These are phyloP conservation scores for Cladosporium sphaerospermum DNA, from an alignment of 2,329 filamentous ascomycete species.

Conservation along the genomic window DNA sequence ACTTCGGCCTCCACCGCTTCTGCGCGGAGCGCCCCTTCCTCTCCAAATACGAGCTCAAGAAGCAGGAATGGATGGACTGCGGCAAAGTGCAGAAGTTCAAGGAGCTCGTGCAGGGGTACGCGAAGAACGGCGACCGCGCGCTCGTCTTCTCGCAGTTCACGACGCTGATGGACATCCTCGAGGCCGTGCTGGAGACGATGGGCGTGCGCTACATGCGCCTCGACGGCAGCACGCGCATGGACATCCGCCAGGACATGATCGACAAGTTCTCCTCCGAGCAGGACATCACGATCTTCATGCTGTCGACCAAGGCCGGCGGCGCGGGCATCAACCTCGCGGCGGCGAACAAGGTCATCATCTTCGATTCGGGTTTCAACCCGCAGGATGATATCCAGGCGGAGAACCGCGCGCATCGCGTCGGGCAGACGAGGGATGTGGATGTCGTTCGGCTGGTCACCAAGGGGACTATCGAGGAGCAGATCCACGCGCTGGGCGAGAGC, in stretches of 20 bases:
- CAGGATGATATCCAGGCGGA: slow-evolving; percentile 98
- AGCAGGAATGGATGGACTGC: slow-evolving; percentile 58
- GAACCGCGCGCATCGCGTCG: slow-evolving; percentile 91
- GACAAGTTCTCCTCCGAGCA: slow-evolving; percentile 74
- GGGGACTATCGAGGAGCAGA: slow-evolving; percentile 85
- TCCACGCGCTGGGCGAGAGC: slow-evolving; percentile 82
- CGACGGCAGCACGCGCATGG: slow-evolving; percentile 75
- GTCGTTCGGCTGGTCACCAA: slow-evolving; percentile 77
- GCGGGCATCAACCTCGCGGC: slow-evolving; percentile 93
- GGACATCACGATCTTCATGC: slow-evolving; percentile 80
- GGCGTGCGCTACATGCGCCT: slow-evolving; percentile 75
- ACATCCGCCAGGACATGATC: slow-evolving; percentile 78
- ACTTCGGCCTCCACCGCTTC: slow-evolving; percentile 57
- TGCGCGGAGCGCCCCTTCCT: slow-evolving; percentile 51
- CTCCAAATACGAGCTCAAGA: slow-evolving; percentile 51
- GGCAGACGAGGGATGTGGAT: slow-evolving; percentile 84
- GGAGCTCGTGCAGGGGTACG: slow-evolving; percentile 66
- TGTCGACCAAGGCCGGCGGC: slow-evolving; percentile 91
- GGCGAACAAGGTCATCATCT: slow-evolving; percentile 96
- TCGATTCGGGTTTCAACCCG: slow-evolving; percentile 94
- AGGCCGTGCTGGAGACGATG: slow-evolving; percentile 69
- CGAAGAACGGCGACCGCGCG: slow-evolving; percentile 73
- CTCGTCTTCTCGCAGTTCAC: slow-evolving; percentile 93
- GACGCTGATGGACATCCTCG: slow-evolving; percentile 82
- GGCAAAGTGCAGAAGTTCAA: slow-evolving; percentile 83